phyloP scores from a whole-genome alignment of 352 stramenopile genomes.

The Phytophthora pinifolia region DNA sequence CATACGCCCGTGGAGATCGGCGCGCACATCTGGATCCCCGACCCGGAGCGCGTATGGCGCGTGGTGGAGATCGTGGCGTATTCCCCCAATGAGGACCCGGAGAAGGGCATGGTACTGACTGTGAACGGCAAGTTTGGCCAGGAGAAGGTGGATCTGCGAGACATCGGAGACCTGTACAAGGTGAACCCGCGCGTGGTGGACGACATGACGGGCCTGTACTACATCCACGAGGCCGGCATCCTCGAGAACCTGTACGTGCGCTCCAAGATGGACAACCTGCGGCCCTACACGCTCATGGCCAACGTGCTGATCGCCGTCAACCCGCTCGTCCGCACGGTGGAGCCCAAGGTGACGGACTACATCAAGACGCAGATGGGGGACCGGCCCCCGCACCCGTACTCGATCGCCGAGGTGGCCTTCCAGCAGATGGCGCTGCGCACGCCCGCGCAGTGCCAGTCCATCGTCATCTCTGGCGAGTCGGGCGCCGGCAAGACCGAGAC shows the following conservation, averaged over 20 bases:
- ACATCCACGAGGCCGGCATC: conserved; percentile 88
- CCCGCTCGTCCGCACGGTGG: conserved; percentile 75
- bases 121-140: conserved; percentile 72
- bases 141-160: conserved; percentile 75
- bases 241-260: conserved; percentile 79
- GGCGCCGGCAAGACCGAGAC: conserved; percentile 89
- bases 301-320: conserved; percentile 89
- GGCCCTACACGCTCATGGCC: conserved; percentile 88
- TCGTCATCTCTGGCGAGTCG: conserved; percentile 87
- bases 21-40: conserved; percentile 85
- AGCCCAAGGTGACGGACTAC: conserved; percentile 87
- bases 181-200: conserved; percentile 86
- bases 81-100: conserved; percentile 42
- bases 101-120: conserved; percentile 70
- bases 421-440: conserved; percentile 86
- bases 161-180: conserved; percentile 85
- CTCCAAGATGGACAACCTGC: conserved; percentile 70
- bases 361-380: conserved; percentile 89
- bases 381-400: conserved; percentile 79
- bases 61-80: conserved; percentile 78
- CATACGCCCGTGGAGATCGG: conserved; percentile 76
- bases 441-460: conserved; percentile 85
- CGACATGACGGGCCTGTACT: conserved; percentile 89
- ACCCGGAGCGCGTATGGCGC: conserved; percentile 82
- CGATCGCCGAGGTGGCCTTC: conserved; percentile 87